Base-by-base conservation (phyloP, 1,139 yeast genomes). In the Trichomonascaceae sp. region DNA sequence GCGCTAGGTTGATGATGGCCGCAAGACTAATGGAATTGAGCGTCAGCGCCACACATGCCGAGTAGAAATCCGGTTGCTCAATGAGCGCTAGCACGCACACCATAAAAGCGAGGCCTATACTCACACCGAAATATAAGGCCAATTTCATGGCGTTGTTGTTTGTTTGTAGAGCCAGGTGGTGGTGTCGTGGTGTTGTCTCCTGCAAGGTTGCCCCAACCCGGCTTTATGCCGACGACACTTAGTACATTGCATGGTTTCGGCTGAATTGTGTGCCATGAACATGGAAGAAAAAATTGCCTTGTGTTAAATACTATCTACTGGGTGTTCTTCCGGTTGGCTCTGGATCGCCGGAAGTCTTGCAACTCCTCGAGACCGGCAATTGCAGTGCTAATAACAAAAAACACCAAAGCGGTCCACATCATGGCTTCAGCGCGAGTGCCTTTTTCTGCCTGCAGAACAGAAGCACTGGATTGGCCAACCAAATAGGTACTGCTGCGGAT, bases 391-490 rank as follows among this genome's bases (percentile, higher is more conserved):
- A 37, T 4, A 11, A 31, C 18, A 17, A 42, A 43, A 40, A 76
- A 68, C 1, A 71, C 51, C 48, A 76, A 74, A 0, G 73, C 64
- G 4, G 69, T 54, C 85, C 87, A 77, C 1, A 74, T 59, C 69
- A 77, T 64, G 0, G 69, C 65, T 15, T 65, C 62, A 0, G 85
- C 80, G 36, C 77, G 61, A 1, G 40, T 45, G 2, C 89, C 89
- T 4, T 52, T 48, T 4, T 50, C 45, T 0, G 69, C 72, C 4
- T 46, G 35, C 0, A 77, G 49, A 3, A 72, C 60, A 0, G 64
- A 54, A 64, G 74, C 61, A 25, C 81, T 73, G 3, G 81, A 65
- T 1, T 60, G 55, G 2, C 64, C 61, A 1, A 74, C 64, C 32
- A 75, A 48, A 4, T 51, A 46, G 2, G 52, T 45, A 3, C 71